Percentiles rank a stretch among this genome's conserved stretches.
Conservation (phyloP, 345 rosid species). For the Populus nigra region DNA sequence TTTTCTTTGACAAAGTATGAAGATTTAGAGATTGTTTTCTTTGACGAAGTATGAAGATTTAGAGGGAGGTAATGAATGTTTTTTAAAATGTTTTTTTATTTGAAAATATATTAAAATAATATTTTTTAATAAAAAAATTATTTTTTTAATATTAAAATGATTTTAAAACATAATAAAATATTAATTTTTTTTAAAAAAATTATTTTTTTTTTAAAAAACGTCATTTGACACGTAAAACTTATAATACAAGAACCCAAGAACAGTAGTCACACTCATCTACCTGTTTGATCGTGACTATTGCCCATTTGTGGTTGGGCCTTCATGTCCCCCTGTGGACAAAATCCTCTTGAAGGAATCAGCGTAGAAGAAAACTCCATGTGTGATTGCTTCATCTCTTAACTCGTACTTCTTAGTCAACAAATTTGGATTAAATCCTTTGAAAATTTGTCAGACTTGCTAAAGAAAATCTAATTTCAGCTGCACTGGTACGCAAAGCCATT, state of each 20-base stretch:
- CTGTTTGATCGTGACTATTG: background rate
- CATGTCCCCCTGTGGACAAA: background rate
- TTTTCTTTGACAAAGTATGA: too few species aligned
- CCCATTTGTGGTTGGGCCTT: slow-evolving; percentile 11
- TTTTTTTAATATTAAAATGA: too few species aligned
- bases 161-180: too few species aligned
- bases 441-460: slow-evolving; percentile 29
- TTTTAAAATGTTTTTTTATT: too few species aligned
- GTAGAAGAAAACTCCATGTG: background rate
- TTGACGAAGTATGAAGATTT: background rate
- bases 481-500: slow-evolving; percentile 14
- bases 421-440: background rate
- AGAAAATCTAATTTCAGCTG: slow-evolving; percentile 22
- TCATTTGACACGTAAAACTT: too few species aligned
- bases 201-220: too few species aligned
- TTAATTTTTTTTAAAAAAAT: too few species aligned
- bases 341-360: background rate
- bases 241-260: background rate
- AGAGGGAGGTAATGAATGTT: too few species aligned
- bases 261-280: background rate
- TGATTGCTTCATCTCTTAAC: slow-evolving; percentile 7
- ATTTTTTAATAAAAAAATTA: too few species aligned
- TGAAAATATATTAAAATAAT: too few species aligned
- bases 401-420: slow-evolving; percentile 15
- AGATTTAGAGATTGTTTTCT: too few species aligned